phyloP scores from a whole-genome alignment of 1,284 basidiomycete species.

The Cutaneotrichosporon sp. region DNA sequence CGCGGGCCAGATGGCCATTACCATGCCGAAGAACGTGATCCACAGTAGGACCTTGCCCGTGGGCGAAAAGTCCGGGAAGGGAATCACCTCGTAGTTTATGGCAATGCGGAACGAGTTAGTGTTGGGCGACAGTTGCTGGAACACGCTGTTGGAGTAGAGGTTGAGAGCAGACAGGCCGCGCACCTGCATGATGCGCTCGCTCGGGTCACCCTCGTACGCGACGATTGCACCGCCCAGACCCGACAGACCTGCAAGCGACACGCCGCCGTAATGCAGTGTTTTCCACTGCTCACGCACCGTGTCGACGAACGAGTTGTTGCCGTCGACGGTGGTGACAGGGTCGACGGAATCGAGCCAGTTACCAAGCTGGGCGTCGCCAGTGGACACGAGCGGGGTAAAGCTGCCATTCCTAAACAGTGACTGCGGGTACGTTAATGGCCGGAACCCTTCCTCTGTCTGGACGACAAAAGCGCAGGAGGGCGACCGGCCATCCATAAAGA shows the following conservation, averaged over 20 bases:
- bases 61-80: constrained; percentile 23
- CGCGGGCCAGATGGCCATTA: constrained; percentile 63
- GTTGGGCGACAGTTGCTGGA: constrained; percentile 53
- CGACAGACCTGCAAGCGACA: constrained; percentile 55
- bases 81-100: constrained; percentile 56
- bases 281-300: constrained; percentile 53
- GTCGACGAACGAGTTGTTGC: constrained; percentile 55
- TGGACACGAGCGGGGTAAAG: constrained; percentile 54
- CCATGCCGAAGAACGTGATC: constrained; percentile 33
- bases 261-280: constrained; percentile 57
- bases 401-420: constrained; percentile 54
- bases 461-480: constrained; percentile 51
- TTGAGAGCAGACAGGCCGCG: constrained; percentile 61
- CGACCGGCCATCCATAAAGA: constrained; percentile 56
- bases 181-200: not conserved
- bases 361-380: not conserved
- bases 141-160: constrained; percentile 61
- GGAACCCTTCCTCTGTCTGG: constrained; percentile 5
- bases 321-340: constrained; percentile 39
- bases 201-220: constrained; percentile 3
- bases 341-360: constrained; percentile 8
- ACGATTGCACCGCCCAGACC: not conserved
- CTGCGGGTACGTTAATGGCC: constrained; percentile 21
- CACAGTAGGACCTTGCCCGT: constrained; percentile 31
- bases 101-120: constrained; percentile 56